Evolutionary conservation across 1,284 basidiomycete species (phyloP), one percentile per base, ranked within the genome.

Genomic region (Ustilago xerochloae): DNA sequence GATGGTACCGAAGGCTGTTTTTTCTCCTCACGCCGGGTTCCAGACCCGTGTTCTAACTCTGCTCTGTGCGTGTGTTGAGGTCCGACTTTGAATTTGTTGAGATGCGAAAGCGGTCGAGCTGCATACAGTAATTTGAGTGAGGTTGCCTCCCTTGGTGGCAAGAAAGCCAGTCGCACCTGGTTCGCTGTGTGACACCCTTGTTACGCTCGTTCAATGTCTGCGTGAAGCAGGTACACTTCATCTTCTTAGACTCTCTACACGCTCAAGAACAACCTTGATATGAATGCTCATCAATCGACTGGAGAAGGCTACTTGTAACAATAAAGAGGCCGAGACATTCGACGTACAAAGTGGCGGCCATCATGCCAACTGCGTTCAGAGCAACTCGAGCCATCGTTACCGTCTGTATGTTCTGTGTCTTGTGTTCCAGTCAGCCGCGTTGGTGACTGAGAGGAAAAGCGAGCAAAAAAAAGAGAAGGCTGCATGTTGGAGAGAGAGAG

Each of bases 271-370:
- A 36, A 10, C n/a, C 26, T 10, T 16, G 12, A 24, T 3, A 29
- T 30, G 13, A 13, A n/a, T 46, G 16, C 18, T n/a, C n/a, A n/a
- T n/a, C n/a, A n/a, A n/a, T n/a, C n/a, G n/a, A n/a, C n/a, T n/a
- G n/a, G n/a, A n/a, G n/a, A n/a, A n/a, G n/a, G n/a, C n/a, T n/a
- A n/a, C n/a, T n/a, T n/a, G n/a, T n/a, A 18, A 7, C 15, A 29
- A 29, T 29, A 26, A 49, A 49, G 48, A 49, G 48, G 30, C 48
- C 48, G 48, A 49, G 48, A 49, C 48, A 49, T 49, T 32, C 13
- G 18, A 10, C 20, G n/a, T 20, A 35, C 7, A 36, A 36, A n/a
- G 35, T 36, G 35, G 35, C 35, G 13, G 35, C 35, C n/a, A 32
- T 5, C 24, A 30, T 46, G 28, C 4, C n/a, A 39, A 39, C 4